Conservation (phyloP, 495 filamentous ascomycete genomes). For the Penicillium desertorum region DNA sequence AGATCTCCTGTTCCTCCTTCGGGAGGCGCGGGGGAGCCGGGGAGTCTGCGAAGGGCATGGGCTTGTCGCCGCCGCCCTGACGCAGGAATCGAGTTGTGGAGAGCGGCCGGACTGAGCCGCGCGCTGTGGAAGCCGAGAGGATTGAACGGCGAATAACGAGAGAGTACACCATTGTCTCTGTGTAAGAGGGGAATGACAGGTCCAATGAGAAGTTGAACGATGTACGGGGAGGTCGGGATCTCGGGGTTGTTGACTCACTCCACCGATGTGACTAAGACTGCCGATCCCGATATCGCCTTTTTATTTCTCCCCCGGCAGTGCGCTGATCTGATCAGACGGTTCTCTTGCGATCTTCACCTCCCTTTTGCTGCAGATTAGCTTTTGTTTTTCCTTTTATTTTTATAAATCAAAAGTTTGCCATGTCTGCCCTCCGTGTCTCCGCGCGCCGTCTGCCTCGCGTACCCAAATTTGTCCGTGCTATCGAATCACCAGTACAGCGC, state of each 20-base stretch:
- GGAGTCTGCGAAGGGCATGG: conserved; percentile 44
- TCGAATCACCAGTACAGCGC: conserved; percentile 42
- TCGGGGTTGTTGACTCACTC: conserved; percentile 23
- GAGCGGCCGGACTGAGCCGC: conserved; percentile 33
- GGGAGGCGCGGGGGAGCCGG: conserved; percentile 84
- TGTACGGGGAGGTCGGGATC: background rate
- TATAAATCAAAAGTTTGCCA: conserved; percentile 15
- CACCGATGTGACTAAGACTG: conserved; percentile 29
- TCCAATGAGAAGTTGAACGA: conserved; percentile 10
- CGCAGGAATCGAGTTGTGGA: conserved; percentile 35
- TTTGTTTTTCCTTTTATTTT: conserved; percentile 5
- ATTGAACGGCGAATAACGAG: conserved; percentile 23
- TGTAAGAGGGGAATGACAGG: conserved; percentile 8
- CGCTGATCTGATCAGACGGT: conserved; percentile 5
- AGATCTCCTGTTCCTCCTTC: conserved; percentile 86
- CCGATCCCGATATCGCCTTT: conserved; percentile 42
- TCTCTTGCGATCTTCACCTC: conserved; percentile 9
- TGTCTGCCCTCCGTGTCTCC: conserved; percentile 36
- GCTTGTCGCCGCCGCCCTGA: conserved; percentile 30
- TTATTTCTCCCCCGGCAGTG: conserved; percentile 21
- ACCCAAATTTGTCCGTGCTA: conserved; percentile 29
- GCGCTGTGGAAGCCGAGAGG: conserved; percentile 17
- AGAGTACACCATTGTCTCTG: conserved; percentile 18
- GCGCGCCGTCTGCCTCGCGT: conserved; percentile 44
- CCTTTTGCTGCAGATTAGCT: background rate